A percentile compares a stretch with the other conserved stretches of the same genome.
These are phyloP conservation scores for Mercurialis annua DNA, from an alignment of 345 rosid species.

Conservation along the genomic window DNA sequence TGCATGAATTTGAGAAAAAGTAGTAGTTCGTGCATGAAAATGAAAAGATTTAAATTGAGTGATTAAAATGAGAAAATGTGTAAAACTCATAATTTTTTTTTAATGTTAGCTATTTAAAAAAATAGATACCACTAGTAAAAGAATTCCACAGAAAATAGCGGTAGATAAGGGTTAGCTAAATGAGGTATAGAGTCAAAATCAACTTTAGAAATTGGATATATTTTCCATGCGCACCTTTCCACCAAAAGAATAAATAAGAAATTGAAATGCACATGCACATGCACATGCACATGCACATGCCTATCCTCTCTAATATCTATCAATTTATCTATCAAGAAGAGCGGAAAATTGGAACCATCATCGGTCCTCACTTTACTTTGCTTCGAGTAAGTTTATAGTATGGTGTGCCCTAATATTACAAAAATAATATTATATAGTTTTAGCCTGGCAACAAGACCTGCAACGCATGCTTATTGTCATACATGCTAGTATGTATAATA, in stretches of 20 bases:
- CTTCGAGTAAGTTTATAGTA: neutral
- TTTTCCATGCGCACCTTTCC: neutral
- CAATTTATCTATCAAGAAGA: neutral
- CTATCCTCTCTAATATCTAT: no score
- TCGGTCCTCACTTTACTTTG: neutral
- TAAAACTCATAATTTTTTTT: no score
- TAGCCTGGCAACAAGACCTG: conserved; percentile 11
- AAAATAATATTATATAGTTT: neutral
- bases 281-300: no score
- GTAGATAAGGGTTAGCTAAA: neutral
- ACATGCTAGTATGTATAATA: neutral
- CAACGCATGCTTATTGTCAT: conserved; percentile 11
- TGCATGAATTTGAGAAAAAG: no score
- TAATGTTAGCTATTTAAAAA: no score
- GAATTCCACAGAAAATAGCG: no score
- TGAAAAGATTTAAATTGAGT: no score
- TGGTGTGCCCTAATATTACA: neutral
- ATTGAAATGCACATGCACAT: conserved; percentile 5
- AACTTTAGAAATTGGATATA: neutral
- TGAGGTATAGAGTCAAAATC: conserved; percentile 5
- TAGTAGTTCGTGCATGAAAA: no score
- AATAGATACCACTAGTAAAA: no score
- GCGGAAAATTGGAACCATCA: neutral
- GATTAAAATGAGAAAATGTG: no score
- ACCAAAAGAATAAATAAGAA: neutral